A percentile compares a stretch with the other conserved stretches of the same genome.
Evolutionary conservation across 129 eudicot species (phyloP).

Genomic region (Kitagawia praeruptora): DNA sequence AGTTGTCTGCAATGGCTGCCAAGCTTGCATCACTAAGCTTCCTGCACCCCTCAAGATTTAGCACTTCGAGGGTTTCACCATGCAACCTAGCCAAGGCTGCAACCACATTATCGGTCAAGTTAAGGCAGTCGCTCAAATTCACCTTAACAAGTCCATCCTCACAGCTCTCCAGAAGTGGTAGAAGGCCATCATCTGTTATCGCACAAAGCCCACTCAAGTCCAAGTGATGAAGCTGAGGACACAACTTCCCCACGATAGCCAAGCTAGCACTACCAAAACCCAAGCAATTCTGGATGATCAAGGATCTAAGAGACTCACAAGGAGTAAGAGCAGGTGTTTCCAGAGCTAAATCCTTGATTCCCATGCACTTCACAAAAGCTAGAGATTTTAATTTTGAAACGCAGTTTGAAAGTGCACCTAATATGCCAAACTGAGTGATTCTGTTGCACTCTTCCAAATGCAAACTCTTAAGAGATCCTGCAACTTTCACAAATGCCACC

Average conservation of each 20-base stretch:
- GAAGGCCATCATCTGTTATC: conserved; percentile 57
- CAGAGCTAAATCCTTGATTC: conserved; percentile 47
- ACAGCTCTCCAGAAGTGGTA: conserved; percentile 50
- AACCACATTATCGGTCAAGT: conserved; percentile 51
- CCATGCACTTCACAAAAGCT: conserved; percentile 74
- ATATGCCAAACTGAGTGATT: conserved; percentile 57
- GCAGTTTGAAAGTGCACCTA: conserved; percentile 45
- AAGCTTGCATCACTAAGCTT: conserved; percentile 65
- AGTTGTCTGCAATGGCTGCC: conserved; percentile 47
- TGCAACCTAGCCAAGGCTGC: conserved; percentile 48
- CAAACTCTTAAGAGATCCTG: conserved; percentile 58
- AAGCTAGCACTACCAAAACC: conserved; percentile 64
- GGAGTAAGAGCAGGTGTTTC: conserved; percentile 31
- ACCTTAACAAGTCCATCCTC: conserved; percentile 59
- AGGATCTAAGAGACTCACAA: conserved; percentile 44
- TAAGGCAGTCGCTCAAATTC: conserved; percentile 55
- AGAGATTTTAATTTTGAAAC: conserved; percentile 60
- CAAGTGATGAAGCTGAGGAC: conserved; percentile 59
- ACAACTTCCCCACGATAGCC: conserved; percentile 54
- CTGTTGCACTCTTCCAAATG: conserved; percentile 80
- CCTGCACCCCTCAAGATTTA: conserved; percentile 80
- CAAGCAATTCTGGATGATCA: conserved; percentile 42
- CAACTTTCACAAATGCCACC: conserved; percentile 48
- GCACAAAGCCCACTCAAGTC: conserved; percentile 74
- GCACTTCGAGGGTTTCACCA: conserved; percentile 55